Evolutionary conservation across 768 basidiomycete genomes (phyloP), one percentile per base, ranked within the genome.

Genomic region (Russula olivacea): DNA sequence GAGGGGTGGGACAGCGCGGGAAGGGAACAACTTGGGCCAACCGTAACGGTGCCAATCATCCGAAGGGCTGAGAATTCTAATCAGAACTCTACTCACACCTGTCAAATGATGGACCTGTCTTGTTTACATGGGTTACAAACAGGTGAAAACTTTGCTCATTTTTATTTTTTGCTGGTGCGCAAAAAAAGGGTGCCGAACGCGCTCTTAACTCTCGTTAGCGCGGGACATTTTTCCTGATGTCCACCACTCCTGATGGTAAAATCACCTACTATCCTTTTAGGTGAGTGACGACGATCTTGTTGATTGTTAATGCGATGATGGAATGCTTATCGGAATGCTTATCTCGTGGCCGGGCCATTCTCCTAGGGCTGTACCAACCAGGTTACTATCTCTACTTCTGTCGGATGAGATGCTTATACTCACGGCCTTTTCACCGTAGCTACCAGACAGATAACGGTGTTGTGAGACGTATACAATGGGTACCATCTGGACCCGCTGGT

Each of bases 301-400:
- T 49, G 63, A 59, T 68, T 60, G 17, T 53, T 47, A 40, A 54
- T 59, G 63, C 49, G 51, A 32, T 54, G 50, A 32, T 54, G 49
- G 49, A 21, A 21, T 63, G 55, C 69, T 61, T 69, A 54, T 54
- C 59, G n/a, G n/a, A n/a, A n/a, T n/a, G n/a, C n/a, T n/a, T n/a
- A 61, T 60, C 61, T 68, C 64, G 63, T 55, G 48, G 2, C 67
- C 38, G 14, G 38, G 15, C 38, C 14, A 45, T 61, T 48, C 41
- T n/a, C n/a, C n/a, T 61, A 90, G 88, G 75, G 88, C 88, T 59
- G 85, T 89, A 47, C 73, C 85, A 61, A 87, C 88, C 43, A 89
- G 87, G 89, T 88, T 71, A 58, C 76, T 73, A 50, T 57, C 41
- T 38, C 14, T 17, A 59, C 21, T 34, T 58, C 47, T 57, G 47